phyloP scores from a whole-genome alignment of 768 basidiomycete genomes.

The Boletus rubropictus region DNA sequence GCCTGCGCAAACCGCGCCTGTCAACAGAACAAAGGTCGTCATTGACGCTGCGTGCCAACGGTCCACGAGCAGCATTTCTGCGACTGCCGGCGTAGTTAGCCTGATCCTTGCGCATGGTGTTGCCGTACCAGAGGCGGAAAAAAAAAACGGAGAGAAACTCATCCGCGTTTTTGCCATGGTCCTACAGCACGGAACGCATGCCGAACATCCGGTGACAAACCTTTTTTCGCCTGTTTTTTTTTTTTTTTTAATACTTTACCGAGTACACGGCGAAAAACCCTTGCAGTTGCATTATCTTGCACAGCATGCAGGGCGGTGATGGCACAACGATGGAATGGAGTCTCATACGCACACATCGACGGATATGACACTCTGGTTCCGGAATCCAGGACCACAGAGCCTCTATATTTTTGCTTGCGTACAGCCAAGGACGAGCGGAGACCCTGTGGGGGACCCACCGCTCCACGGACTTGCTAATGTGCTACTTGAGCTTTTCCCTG shows the following conservation, averaged over 20 bases:
- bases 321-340: constrained; percentile 12
- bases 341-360: constrained; percentile 6
- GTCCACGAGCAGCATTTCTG: background rate
- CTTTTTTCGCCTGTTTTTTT: background rate
- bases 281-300: background rate
- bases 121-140: background rate
- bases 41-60: background rate
- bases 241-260: too few relatives aligned
- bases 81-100: background rate
- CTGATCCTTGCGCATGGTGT: background rate
- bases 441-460: constrained; percentile 17
- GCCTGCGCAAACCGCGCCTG: constrained; percentile 9
- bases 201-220: background rate
- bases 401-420: background rate
- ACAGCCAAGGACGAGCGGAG: constrained; percentile 8
- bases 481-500: constrained; percentile 5
- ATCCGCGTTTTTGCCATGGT: background rate
- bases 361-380: constrained; percentile 18
- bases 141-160: background rate
- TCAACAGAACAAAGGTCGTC: background rate
- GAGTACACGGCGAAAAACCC: constrained; percentile 6
- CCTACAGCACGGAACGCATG: constrained; percentile 9
- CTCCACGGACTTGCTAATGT: constrained; percentile 21
- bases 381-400: background rate
- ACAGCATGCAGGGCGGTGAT: constrained; percentile 1